A percentile compares a stretch with the other conserved stretches of the same genome.
Conservation (phyloP, 2,329 filamentous ascomycete genomes). For the Phialemonium atrogriseum region DNA sequence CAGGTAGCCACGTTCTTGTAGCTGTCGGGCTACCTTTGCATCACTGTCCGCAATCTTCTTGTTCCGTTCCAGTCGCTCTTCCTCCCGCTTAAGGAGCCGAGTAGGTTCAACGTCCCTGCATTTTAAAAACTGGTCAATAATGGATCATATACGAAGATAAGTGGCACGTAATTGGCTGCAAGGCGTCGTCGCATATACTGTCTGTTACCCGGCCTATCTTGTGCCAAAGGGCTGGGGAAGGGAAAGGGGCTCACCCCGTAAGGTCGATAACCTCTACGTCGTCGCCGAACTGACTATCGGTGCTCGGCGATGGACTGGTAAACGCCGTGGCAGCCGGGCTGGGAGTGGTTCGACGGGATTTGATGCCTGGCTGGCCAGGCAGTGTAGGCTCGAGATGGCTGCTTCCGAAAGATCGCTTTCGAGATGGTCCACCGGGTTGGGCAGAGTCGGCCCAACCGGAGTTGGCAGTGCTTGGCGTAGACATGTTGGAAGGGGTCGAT, state of each 20-base stretch:
- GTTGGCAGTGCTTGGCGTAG: conserved; percentile 4
- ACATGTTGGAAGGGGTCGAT: conserved; percentile 6
- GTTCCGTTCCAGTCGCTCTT: background rate
- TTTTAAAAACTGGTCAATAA: no score
- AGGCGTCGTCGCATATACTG: background rate
- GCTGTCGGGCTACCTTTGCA: background rate
- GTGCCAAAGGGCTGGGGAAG: background rate
- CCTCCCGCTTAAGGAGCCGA: no score
- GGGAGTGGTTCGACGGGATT: conserved; percentile 23
- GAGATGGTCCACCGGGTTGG: conserved; percentile 4
- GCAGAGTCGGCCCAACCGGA: background rate
- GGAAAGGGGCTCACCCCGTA: conserved; percentile 14
- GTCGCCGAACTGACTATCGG: conserved; percentile 1
- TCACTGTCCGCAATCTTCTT: background rate
- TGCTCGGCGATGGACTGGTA: conserved; percentile 4
- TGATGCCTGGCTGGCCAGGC: conserved; percentile 11
- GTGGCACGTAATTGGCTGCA: no score
- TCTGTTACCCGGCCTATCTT: background rate
- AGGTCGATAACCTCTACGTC: conserved; percentile 16
- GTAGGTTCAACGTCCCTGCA: no score
- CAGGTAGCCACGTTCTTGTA: background rate
- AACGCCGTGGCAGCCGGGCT: conserved; percentile 4
- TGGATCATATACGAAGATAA: no score
- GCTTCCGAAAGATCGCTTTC: conserved; percentile 19
- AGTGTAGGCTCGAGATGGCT: conserved; percentile 11